These are phyloP conservation scores for Naematelia aurantialba DNA, from an alignment of 768 basidiomycete species.

Conservation along the genomic window DNA sequence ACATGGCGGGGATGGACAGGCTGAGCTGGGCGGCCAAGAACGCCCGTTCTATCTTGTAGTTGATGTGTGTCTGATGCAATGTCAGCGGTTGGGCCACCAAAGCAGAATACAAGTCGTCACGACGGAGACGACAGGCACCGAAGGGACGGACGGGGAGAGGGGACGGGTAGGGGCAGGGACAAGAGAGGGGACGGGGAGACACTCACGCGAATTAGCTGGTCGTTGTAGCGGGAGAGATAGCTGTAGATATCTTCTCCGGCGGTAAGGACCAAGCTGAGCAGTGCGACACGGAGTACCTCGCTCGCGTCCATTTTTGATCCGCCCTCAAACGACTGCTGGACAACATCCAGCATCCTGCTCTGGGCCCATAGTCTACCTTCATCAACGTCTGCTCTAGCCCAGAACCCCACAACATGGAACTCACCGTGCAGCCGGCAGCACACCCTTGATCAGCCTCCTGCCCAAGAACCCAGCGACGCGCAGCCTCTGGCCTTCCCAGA, in stretches of 20 bases:
- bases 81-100: no score
- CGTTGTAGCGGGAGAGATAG: constrained; percentile 10
- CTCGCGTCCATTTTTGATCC: constrained; percentile 3
- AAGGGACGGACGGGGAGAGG: no score
- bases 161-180: no score
- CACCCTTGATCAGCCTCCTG: constrained; percentile 19
- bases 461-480: constrained; percentile 17
- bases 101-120: no score
- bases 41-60: constrained; percentile 22
- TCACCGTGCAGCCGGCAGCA: constrained; percentile 27
- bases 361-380: constrained; percentile 22
- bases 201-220: constrained; percentile 16
- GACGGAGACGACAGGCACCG: no score
- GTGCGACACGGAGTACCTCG: constrained; percentile 19
- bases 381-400: neutral
- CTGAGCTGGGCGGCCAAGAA: constrained; percentile 33
- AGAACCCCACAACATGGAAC: neutral
- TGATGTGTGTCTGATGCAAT: constrained; percentile 15
- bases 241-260: constrained; percentile 12
- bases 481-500: constrained; percentile 12
- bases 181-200: no score
- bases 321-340: constrained; percentile 24
- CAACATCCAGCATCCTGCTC: constrained; percentile 28
- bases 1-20: constrained; percentile 33
- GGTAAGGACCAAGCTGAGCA: constrained; percentile 1